Base-by-base conservation (phyloP, 352 stramenopile genomes). In the Globisporangium camurandrum region DNA sequence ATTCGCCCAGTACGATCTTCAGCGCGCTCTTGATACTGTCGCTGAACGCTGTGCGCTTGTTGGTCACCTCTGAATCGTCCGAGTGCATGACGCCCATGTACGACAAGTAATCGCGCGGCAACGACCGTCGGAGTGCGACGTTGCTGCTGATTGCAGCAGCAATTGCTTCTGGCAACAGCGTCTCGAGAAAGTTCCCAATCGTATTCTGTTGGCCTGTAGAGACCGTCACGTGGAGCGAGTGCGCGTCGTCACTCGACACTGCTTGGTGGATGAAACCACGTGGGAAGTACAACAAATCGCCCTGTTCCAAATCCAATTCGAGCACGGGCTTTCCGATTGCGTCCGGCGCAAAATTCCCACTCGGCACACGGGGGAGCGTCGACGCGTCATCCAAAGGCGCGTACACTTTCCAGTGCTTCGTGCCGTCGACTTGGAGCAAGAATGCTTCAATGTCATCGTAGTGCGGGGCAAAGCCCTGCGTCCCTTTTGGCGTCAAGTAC, bases 401-500 rank as follows among this genome's bases (percentile, higher is more conserved):
- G 53, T 96, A 96, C 34, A 96, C 73, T 49, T 93, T 95, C 93
- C 94, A 98, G 56, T 90, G 69, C 62, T 98, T 98, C 19, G 59
- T 84, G 33, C 93, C 95, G 72, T 98, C 88, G 3, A 70, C 58
- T 60, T 98, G 94, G 24, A 98, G 56, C 55, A 98, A 72, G 61
- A 98, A 98, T 0, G 92, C 93, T 61, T 98, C 93, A 57, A 98
- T 97, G 57, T 98, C 93, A 52, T 98, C 95, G 50, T 97, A 98
- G 67, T 98, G 95, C 4, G 95, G 93, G n/a, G 93, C 93, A 73
- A 98, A 98, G 12, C 95, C 95, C 71, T 98, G 93, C 12, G 88
- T 96, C 40, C 75, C 73, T 33, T 84, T 67, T 12, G 93, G 91
- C 9, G 95, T 98, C 30, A 98, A 66, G 65, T 98, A 98, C 14